phyloP scores from a whole-genome alignment of 768 basidiomycete species.

The Mycena chlorophos region DNA sequence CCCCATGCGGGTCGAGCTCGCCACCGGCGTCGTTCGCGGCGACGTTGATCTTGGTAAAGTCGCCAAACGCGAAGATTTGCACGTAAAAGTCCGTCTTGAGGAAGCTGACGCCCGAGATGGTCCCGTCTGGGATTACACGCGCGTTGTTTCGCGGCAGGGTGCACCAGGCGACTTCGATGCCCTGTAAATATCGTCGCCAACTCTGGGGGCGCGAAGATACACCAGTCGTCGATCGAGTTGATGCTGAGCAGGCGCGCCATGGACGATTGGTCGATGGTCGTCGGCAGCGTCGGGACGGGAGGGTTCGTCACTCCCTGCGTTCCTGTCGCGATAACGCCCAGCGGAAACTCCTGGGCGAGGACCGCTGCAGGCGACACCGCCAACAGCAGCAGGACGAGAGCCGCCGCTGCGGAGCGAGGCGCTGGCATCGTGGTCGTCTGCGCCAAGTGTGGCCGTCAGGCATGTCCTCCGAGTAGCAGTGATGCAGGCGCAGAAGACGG shows the following conservation, averaged over 20 bases:
- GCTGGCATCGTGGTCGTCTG: not conserved
- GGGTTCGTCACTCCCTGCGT: slow-evolving; percentile 8
- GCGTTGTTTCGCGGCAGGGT: slow-evolving; percentile 8
- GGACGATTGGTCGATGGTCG: slow-evolving; percentile 7
- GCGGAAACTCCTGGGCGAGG: not conserved
- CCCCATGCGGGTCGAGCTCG: slow-evolving; percentile 47
- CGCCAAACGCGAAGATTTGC: slow-evolving; percentile 43
- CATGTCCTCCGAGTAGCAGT: too few species aligned
- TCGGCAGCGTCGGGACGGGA: slow-evolving; percentile 4
- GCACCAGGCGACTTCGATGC: slow-evolving; percentile 13
- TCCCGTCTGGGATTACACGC: slow-evolving; percentile 9
- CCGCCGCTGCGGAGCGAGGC: too few species aligned
- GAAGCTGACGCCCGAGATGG: slow-evolving; percentile 2
- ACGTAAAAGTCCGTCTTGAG: slow-evolving; percentile 36
- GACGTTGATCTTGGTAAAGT: slow-evolving; percentile 42
- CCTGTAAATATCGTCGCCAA: slow-evolving; percentile 2
- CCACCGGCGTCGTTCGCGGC: slow-evolving; percentile 42
- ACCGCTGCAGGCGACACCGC: not conserved
- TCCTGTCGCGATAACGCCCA: slow-evolving; percentile 7
- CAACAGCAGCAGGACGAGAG: not conserved
- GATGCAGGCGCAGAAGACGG: too few species aligned
- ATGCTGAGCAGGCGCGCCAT: slow-evolving; percentile 7
- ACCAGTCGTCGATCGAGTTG: slow-evolving; percentile 12
- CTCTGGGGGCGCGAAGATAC: slow-evolving; percentile 10
- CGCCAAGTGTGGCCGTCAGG: too few species aligned